Percentiles rank a stretch among this genome's conserved stretches.
phyloP scores from a whole-genome alignment of 148 eudicot species.

The Rhododendron simsii region DNA sequence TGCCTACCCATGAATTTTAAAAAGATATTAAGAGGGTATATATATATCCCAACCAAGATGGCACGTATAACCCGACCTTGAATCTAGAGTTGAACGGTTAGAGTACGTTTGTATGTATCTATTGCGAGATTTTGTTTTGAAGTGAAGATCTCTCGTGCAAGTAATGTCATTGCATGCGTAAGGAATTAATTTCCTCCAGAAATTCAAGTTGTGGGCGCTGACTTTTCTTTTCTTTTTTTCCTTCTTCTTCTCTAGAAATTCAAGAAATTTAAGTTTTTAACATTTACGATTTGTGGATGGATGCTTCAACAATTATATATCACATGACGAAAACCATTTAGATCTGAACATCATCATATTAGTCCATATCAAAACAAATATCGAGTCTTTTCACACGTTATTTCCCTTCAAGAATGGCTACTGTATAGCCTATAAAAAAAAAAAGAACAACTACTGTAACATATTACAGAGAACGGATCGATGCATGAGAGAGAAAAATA shows the following conservation, averaged over 20 bases:
- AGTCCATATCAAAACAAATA: neutral
- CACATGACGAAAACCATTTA: neutral
- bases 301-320: neutral
- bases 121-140: too few relatives aligned
- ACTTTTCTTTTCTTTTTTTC: too few relatives aligned
- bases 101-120: neutral
- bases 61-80: too few relatives aligned
- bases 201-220: neutral
- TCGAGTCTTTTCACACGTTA: neutral
- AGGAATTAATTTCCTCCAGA: neutral
- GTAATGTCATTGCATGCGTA: neutral
- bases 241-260: neutral
- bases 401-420: neutral
- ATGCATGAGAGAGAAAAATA: neutral
- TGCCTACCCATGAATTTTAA: constrained; percentile 31
- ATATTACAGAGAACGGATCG: neutral
- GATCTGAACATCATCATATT: neutral
- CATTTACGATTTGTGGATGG: neutral
- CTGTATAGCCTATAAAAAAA: too few relatives aligned
- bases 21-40: neutral
- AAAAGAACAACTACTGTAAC: neutral
- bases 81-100: neutral
- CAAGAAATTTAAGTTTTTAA: neutral
- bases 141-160: neutral
- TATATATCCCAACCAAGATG: too few relatives aligned